Percentiles rank a stretch among this genome's conserved stretches.
These are phyloP conservation scores for Hirsutella minnesotensis DNA, from an alignment of 2,329 filamentous ascomycete genomes.

Conservation along the genomic window DNA sequence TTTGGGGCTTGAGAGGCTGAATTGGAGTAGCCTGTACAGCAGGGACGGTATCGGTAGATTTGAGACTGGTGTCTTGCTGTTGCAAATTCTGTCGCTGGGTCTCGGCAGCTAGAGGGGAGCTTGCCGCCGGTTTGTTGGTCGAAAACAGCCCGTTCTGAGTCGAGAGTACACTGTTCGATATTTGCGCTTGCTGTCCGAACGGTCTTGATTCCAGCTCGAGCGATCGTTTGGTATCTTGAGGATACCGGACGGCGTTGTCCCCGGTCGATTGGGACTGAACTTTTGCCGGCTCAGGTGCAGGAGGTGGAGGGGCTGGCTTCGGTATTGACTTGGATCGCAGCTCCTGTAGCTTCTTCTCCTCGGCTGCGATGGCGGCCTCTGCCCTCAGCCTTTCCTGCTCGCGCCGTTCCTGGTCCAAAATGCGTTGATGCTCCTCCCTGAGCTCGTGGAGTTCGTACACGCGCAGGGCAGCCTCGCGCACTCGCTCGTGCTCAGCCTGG, in stretches of 20 bases:
- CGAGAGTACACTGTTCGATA: not conserved
- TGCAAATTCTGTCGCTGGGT: not conserved
- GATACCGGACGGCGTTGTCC: not conserved
- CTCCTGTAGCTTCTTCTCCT: slow-evolving; percentile 35
- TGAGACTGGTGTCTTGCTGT: not conserved
- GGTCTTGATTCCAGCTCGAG: not conserved
- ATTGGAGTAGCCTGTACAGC: not conserved
- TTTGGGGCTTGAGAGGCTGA: not conserved
- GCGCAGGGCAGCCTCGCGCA: slow-evolving; percentile 39
- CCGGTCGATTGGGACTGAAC: slow-evolving; percentile 6
- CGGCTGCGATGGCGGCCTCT: slow-evolving; percentile 32
- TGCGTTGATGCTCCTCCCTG: slow-evolving; percentile 29
- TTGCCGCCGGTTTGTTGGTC: slow-evolving; percentile 11
- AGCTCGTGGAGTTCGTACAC: slow-evolving; percentile 36
- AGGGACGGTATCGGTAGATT: not conserved
- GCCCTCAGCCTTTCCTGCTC: slow-evolving; percentile 33
- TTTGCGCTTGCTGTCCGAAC: not conserved
- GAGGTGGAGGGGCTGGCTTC: slow-evolving; percentile 26
- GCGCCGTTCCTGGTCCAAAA: slow-evolving; percentile 30
- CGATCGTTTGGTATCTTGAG: slow-evolving; percentile 8
- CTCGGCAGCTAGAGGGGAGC: not conserved
- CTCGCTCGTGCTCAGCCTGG: slow-evolving; percentile 52
- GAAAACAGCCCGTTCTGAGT: slow-evolving; percentile 10
- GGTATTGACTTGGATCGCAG: slow-evolving; percentile 33
- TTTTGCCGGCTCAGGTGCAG: slow-evolving; percentile 11